A percentile compares a stretch with the other conserved stretches of the same genome.
Evolutionary conservation across 2,329 filamentous ascomycete genomes (phyloP).

Genomic region (Phoma sp.): DNA sequence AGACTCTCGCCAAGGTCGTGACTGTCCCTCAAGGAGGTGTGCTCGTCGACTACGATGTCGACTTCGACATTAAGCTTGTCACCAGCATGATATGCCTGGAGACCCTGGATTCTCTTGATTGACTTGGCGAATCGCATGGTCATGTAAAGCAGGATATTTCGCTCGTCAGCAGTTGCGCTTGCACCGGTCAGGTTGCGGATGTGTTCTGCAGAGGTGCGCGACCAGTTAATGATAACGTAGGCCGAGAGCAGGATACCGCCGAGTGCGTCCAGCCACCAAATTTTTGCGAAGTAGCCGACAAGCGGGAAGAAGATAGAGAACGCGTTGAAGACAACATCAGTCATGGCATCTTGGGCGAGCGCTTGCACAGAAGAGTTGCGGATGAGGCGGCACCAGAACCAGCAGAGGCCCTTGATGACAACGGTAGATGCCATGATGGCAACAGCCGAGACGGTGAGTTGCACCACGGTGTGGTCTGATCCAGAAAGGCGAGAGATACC

Average conservation of each 20-base stretch:
- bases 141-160: slow-evolving; percentile 85
- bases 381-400: slow-evolving; percentile 86
- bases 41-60: slow-evolving; percentile 81
- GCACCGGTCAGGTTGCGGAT: slow-evolving; percentile 82
- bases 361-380: slow-evolving; percentile 87
- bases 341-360: slow-evolving; percentile 69
- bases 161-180: slow-evolving; percentile 77
- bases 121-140: slow-evolving; percentile 92
- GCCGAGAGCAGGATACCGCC: slow-evolving; percentile 79
- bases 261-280: slow-evolving; percentile 85
- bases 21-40: slow-evolving; percentile 75
- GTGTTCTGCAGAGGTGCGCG: slow-evolving; percentile 72
- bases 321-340: slow-evolving; percentile 88
- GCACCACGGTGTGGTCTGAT: slow-evolving; percentile 70
- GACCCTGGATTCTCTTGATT: slow-evolving; percentile 82
- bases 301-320: slow-evolving; percentile 89
- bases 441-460: slow-evolving; percentile 74
- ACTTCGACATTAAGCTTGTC: slow-evolving; percentile 86
- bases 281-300: slow-evolving; percentile 73
- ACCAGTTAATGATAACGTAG: slow-evolving; percentile 83
- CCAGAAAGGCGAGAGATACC: slow-evolving; percentile 69
- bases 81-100: slow-evolving; percentile 83
- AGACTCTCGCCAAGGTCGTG: slow-evolving; percentile 80
- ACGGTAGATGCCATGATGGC: slow-evolving; percentile 82
- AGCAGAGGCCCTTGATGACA: slow-evolving; percentile 79